Conservation (phyloP, 441 rosid genomes). For the Erodium chrysanthum region DNA sequence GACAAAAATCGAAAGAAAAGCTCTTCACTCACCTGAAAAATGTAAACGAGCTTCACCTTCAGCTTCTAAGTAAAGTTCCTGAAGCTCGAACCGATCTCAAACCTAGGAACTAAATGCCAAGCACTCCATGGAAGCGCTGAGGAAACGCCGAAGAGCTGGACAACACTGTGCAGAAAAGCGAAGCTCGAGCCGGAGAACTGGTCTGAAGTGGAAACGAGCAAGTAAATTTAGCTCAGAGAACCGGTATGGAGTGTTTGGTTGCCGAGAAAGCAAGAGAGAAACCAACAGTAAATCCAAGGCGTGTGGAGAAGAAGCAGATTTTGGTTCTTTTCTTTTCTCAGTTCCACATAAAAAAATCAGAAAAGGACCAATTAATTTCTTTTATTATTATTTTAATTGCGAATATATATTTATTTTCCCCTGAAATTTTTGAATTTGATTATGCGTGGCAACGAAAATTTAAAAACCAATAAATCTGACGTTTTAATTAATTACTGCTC, state of each 20-base stretch:
- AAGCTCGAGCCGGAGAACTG: not conserved
- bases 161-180: not conserved
- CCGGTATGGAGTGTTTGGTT: conserved; percentile 22
- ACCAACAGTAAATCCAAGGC: conserved; percentile 17
- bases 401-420: conserved; percentile 13
- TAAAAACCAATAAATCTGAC: conserved; percentile 13
- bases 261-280: conserved; percentile 23
- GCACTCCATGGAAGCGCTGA: conserved; percentile 1
- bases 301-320: conserved; percentile 40
- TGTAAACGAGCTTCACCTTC: conserved; percentile 3
- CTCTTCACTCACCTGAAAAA: conserved; percentile 1
- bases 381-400: conserved; percentile 21
- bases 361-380: not conserved
- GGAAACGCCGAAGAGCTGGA: not conserved
- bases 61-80: not conserved
- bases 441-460: conserved; percentile 29
- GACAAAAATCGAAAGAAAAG: not conserved
- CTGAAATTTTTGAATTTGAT: conserved; percentile 20
- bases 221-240: not conserved
- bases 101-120: not conserved
- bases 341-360: conserved; percentile 22
- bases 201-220: not conserved
- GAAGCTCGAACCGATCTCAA: not conserved
- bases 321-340: conserved; percentile 17
- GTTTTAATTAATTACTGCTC: not conserved